A percentile compares a stretch with the other conserved stretches of the same genome.
Conservation (phyloP, 2,329 filamentous ascomycete genomes). For the Thelonectria rubi region DNA sequence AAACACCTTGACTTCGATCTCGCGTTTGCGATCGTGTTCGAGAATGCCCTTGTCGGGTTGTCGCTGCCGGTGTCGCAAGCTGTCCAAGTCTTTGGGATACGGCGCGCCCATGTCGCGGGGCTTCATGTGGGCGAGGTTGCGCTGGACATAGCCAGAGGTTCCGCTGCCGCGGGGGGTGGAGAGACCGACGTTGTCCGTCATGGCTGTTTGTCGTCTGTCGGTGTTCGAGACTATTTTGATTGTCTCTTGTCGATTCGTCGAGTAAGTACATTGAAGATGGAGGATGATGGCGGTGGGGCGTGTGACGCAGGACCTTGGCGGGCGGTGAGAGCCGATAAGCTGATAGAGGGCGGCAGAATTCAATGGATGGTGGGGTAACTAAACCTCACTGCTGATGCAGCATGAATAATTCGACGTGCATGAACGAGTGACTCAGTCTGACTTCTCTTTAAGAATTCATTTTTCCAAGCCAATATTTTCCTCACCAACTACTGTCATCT, state of each 20-base stretch:
- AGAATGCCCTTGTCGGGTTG: constrained; percentile 92
- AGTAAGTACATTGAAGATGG: not conserved
- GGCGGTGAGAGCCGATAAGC: constrained; percentile 35
- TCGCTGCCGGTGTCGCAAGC: constrained; percentile 77
- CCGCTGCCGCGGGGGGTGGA: constrained; percentile 93
- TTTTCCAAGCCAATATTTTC: not conserved
- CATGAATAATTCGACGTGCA: constrained; percentile 17
- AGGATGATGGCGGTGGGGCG: constrained; percentile 1
- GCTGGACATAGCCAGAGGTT: constrained; percentile 96
- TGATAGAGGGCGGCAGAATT: constrained; percentile 40
- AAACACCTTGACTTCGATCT: constrained; percentile 92
- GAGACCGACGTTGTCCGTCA: constrained; percentile 98
- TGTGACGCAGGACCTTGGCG: constrained; percentile 26
- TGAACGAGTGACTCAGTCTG: constrained; percentile 28
- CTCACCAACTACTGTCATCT: not conserved
- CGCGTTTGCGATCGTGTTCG: constrained; percentile 90
- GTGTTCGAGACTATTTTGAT: constrained; percentile 9
- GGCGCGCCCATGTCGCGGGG: constrained; percentile 83
- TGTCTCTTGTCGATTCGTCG: not conserved
- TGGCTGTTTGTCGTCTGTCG: constrained; percentile 49
- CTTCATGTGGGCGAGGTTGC: constrained; percentile 88
- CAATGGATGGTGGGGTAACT: constrained; percentile 33
- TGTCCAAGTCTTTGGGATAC: constrained; percentile 76
- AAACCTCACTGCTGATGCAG: constrained; percentile 16
- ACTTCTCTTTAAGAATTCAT: not conserved